Evolutionary conservation across 2,329 filamentous ascomycete species (phyloP), one percentile per base, ranked within the genome.

Genomic region (Cytospora paraplurivora): DNA sequence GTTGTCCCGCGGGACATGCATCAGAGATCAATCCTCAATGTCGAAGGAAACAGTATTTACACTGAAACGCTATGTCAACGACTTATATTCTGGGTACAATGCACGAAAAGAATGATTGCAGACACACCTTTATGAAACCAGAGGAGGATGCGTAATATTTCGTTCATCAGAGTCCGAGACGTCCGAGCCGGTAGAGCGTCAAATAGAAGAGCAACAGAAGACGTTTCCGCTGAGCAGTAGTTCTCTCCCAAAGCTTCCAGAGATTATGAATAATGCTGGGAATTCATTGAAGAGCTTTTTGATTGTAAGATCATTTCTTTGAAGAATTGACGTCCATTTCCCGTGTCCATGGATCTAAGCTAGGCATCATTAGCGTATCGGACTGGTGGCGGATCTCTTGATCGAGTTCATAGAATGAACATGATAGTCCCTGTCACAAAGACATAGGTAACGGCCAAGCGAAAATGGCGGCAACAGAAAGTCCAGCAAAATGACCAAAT

Each of bases 1-100:
- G 35, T n/a, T 49, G 50, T 51, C 50, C 6, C 35, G 32, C 58
- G 37, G 54, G 58, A 54, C 50, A 54, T 32, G 50, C 58, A 54
- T 54, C 58, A 54, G 79, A 72, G 21, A 15, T n/a, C 7, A 44
- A 8, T 4, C 41, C 15, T 8, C n/a, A 10, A 44, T 44, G 41
- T n/a, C 41, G 15, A 44, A 44, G 17, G 41, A 44, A 19, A 44
- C 6, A 44, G 15, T 8, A n/a, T 44, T 10, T n/a, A 44, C 38
- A 6, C 41, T n/a, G 41, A 6, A 7, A 44, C 41, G n/a, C 17
- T 15, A 13, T 6, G 17, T 17, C 13, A 44, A 44, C 7, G n/a
- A 19, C 15, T 44, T 44, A n/a, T 44, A n/a, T 8, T 6, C 41
- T n/a, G 8, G 41, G 10, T 44, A 27, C 1, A 44, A 44, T n/a